Base-by-base conservation (phyloP, 2,329 filamentous ascomycete species). In the Helotiales sp. region DNA sequence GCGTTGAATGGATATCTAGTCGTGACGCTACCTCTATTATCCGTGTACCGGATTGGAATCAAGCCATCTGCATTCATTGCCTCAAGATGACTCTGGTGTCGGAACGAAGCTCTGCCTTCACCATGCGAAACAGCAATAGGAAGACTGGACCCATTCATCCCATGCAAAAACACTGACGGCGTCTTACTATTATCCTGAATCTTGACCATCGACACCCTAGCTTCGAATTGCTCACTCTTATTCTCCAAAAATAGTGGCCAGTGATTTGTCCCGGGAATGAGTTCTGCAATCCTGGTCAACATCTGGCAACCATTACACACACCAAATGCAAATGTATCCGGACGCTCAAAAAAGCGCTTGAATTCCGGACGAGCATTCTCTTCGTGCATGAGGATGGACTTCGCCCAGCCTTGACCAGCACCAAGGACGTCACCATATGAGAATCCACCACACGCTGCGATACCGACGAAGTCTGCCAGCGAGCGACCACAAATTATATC, bases 241-340 rank as follows among this genome's bases (percentile, higher is more conserved):
- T 98, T 98, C 59, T 89, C 81, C 58, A 93, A 88, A 74, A 97
- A 97, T 24, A 83, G 89, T 2, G 92, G 93, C 92, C 93, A 97
- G 67, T 83, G 76, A 63, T 83, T 78, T 0, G 92, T 85, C n/a
- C 92, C 93, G 0, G 92, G 93, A 62, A 97, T 96, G 53, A 96
- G 79, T 59, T 88, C 85, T 70, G 91, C 91, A 38, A 96, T 78
- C 51, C 91, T 86, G 5, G 89, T 89, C 38, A 98, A 79, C 85
- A 98, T 96, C 75, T 99, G 95, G 72, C 95, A 98, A 51, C 95
- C 95, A 72, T 99, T 99, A 82, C 95, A 98, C 31, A 98, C 91
- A 67, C 95, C 95, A 0, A 99, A 82, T 0, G 91, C 81, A 74
- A 99, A 98, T 0, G 95, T 98, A 71, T 97, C 91, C 4, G 87